phyloP scores from a whole-genome alignment of 2,329 filamentous ascomycete species.

The Talaromyces sp. region DNA sequence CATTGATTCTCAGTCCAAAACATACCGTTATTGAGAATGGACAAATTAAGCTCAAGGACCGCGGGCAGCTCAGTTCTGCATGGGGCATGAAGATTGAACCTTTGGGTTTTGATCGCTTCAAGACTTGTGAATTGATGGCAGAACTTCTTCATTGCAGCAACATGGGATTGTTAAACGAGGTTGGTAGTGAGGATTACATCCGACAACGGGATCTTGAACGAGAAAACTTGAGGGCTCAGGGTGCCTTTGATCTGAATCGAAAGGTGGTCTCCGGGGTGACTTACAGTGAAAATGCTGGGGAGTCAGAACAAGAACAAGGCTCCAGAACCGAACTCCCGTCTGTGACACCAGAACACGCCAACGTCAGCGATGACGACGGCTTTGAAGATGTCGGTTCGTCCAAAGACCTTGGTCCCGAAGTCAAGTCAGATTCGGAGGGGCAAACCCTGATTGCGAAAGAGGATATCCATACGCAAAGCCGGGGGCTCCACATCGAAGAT shows the following conservation, averaged over 20 bases:
- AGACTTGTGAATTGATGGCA: conserved; percentile 98
- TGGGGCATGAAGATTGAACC: conserved; percentile 91
- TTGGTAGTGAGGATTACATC: conserved; percentile 83
- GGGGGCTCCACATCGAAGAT: conserved; percentile 55
- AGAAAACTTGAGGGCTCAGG: conserved; percentile 70
- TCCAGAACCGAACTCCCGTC: conserved; percentile 39
- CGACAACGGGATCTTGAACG: conserved; percentile 73
- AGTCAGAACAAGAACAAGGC: conserved; percentile 40
- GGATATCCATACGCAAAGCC: conserved; percentile 29
- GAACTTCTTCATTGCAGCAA: conserved; percentile 97
- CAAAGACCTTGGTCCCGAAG: conserved; percentile 57
- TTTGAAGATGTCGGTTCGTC: conserved; percentile 79
- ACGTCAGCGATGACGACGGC: conserved; percentile 79
- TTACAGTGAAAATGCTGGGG: conserved; percentile 43
- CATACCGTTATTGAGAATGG: conserved; percentile 54
- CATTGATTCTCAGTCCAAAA: conserved; percentile 70
- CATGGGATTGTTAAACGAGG: conserved; percentile 91
- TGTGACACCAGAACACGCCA: conserved; percentile 70
- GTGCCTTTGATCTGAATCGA: conserved; percentile 54
- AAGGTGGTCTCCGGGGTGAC: conserved; percentile 54
- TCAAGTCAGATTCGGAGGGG: conserved; percentile 16
- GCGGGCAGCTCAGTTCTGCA: conserved; percentile 72
- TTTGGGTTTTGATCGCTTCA: conserved; percentile 94
- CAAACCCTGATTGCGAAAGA: conserved; percentile 2
- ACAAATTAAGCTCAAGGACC: conserved; percentile 58